phyloP scores from a whole-genome alignment of 2,329 filamentous ascomycete species.

The Colletotrichum karsti region DNA sequence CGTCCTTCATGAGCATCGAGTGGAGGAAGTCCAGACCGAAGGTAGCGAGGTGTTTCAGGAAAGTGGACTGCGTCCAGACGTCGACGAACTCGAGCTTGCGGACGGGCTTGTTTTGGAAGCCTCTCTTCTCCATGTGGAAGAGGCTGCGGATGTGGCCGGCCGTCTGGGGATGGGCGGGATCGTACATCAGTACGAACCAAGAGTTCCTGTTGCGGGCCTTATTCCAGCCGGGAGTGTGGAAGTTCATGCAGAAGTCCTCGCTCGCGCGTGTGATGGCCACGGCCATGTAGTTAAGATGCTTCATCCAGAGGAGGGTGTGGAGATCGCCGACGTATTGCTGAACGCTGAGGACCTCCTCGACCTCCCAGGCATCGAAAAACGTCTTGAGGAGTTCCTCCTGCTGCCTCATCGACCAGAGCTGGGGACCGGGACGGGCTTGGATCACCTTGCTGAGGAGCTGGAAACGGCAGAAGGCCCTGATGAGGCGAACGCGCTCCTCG shows the following conservation, averaged over 20 bases:
- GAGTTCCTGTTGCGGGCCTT: neutral
- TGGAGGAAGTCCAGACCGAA: neutral
- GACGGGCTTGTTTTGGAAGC: too few relatives aligned
- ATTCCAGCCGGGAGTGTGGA: neutral
- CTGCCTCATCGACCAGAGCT: neutral
- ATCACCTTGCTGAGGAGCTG: neutral
- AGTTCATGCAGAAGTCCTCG: neutral
- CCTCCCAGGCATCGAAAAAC: constrained; percentile 1
- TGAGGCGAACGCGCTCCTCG: neutral
- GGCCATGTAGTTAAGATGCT: neutral
- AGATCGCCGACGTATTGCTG: neutral
- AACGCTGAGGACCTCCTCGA: constrained; percentile 5
- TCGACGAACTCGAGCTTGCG: neutral
- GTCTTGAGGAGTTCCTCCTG: neutral
- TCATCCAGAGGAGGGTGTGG: neutral
- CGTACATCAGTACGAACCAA: neutral
- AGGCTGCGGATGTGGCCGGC: neutral
- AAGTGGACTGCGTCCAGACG: neutral
- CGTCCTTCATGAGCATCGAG: neutral
- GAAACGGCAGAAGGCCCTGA: constrained; percentile 3
- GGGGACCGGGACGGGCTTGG: neutral
- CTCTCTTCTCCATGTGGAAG: too few relatives aligned
- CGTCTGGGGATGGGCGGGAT: neutral
- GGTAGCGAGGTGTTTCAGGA: constrained; percentile 8
- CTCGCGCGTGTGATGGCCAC: neutral